These are phyloP conservation scores for Penicillium aurantiogriseum DNA, from an alignment of 2,329 filamentous ascomycete species.

Conservation along the genomic window DNA sequence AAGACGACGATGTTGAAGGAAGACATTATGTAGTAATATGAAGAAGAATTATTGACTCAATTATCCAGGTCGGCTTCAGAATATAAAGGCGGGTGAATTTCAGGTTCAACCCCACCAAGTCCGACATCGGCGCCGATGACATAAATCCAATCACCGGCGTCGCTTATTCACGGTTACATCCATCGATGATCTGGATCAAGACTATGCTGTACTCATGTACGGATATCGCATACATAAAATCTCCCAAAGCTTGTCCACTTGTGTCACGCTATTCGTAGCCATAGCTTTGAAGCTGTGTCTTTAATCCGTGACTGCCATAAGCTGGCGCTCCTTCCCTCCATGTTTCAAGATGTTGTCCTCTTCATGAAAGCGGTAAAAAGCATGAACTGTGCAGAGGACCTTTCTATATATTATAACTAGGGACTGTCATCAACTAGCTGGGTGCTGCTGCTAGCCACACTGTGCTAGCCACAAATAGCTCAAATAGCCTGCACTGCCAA, in stretches of 20 bases:
- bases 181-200: not conserved
- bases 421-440: too few species aligned
- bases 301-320: not conserved
- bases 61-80: slow-evolving; percentile 14
- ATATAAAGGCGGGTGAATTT: slow-evolving; percentile 25
- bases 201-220: not conserved
- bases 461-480: too few species aligned
- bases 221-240: not conserved
- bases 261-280: not conserved
- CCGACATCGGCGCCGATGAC: slow-evolving; percentile 26
- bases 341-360: not conserved
- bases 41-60: slow-evolving; percentile 15
- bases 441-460: too few species aligned
- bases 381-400: too few species aligned
- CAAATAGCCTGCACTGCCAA: too few species aligned
- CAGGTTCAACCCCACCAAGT: slow-evolving; percentile 22
- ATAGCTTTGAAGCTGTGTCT: not conserved
- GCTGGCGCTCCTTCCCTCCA: not conserved
- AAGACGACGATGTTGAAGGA: slow-evolving; percentile 78
- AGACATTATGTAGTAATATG: slow-evolving; percentile 54
- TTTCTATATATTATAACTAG: too few species aligned
- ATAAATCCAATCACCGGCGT: slow-evolving; percentile 9
- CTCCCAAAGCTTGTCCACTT: not conserved
- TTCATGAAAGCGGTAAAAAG: not conserved
- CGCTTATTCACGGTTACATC: slow-evolving; percentile 8